These are phyloP conservation scores for Neltuma alba DNA, from an alignment of 306 rosid genomes.

Conservation along the genomic window DNA sequence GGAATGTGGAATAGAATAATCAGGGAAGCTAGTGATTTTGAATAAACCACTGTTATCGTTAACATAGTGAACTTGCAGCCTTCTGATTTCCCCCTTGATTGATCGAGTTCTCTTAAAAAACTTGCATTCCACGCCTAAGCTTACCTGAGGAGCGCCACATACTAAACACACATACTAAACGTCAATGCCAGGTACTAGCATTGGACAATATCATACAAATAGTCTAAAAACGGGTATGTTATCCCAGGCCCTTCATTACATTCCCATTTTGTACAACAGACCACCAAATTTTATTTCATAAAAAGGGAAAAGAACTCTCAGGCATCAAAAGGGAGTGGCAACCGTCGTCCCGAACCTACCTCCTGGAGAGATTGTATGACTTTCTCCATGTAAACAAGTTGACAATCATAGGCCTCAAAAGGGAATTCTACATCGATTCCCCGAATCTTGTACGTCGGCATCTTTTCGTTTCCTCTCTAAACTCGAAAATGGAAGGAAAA, in stretches of 20 bases:
- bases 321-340: not conserved
- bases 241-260: not conserved
- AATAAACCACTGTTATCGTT: not conserved
- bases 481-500: not conserved
- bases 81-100: not conserved
- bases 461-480: conserved; percentile 31
- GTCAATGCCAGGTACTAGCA: not conserved
- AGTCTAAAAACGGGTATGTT: not conserved
- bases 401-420: conserved; percentile 88
- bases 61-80: not conserved
- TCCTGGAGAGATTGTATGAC: conserved; percentile 86
- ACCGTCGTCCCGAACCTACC: conserved; percentile 42
- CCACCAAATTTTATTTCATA: not conserved
- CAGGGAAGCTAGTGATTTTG: not conserved
- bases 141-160: not conserved
- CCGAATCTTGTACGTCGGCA: conserved; percentile 82
- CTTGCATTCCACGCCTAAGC: not conserved
- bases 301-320: not conserved
- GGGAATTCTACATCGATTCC: conserved; percentile 91
- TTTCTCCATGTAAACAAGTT: conserved; percentile 92
- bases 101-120: not conserved
- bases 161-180: not conserved
- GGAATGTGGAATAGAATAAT: conserved; percentile 8
- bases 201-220: not conserved
- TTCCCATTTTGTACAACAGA: not conserved